Conservation (phyloP, 768 basidiomycete genomes). For the Gloeopeniophorella convolvens region DNA sequence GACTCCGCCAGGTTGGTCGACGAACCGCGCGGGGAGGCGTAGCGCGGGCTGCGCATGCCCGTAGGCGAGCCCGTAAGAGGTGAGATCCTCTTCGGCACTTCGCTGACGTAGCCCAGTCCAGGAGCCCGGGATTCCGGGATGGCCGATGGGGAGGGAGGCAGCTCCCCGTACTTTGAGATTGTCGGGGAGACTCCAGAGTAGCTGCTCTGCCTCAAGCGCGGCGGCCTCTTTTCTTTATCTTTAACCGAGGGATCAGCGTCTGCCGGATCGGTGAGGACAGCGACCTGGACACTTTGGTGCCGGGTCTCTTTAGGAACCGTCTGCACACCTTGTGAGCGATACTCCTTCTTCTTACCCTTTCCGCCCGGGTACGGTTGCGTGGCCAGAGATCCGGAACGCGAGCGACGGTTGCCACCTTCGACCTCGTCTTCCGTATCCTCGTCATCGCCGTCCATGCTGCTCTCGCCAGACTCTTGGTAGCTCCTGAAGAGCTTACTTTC, state of each 20-base stretch:
- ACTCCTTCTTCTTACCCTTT: constrained; percentile 43
- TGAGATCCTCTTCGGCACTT: constrained; percentile 25
- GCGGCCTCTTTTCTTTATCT: constrained; percentile 14
- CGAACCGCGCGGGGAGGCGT: constrained; percentile 21
- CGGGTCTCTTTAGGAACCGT: constrained; percentile 50
- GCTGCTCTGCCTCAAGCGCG: constrained; percentile 11
- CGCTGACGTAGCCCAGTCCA: constrained; percentile 5
- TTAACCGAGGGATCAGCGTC: constrained; percentile 19
- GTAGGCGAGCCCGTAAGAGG: constrained; percentile 28
- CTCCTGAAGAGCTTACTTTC: constrained; percentile 33
- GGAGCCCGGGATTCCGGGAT: background rate
- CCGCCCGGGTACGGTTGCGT: constrained; percentile 30
- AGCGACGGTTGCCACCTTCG: constrained; percentile 27
- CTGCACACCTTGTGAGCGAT: constrained; percentile 66
- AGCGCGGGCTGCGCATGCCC: constrained; percentile 21
- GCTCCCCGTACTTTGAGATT: background rate
- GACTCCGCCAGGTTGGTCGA: constrained; percentile 19
- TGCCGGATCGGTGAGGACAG: constrained; percentile 20
- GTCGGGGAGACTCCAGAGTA: background rate
- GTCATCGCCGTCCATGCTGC: constrained; percentile 77
- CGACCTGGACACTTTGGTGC: constrained; percentile 56
- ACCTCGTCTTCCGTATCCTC: constrained; percentile 44
- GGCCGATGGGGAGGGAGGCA: background rate
- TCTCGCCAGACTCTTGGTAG: constrained; percentile 55
- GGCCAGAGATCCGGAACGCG: constrained; percentile 30